These are phyloP conservation scores for Nigrospora oryzae DNA, from an alignment of 2,329 filamentous ascomycete genomes.

Conservation along the genomic window DNA sequence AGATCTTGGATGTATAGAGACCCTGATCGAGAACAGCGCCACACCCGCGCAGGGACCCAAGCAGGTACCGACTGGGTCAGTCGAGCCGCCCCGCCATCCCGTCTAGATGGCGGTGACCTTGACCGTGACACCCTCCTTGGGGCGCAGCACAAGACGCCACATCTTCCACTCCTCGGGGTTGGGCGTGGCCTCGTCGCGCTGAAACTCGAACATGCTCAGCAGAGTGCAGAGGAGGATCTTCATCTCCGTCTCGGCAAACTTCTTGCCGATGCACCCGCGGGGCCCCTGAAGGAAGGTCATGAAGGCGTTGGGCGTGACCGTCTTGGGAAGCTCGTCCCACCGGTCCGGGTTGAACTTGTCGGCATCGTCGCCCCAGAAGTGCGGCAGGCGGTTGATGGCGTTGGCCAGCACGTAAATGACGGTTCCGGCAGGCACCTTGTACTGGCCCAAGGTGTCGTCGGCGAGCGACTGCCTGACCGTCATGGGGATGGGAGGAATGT, in stretches of 20 bases:
- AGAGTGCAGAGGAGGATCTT: conserved; percentile 23
- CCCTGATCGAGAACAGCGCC: no score
- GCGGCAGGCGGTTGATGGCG: conserved; percentile 27
- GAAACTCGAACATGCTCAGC: conserved; percentile 22
- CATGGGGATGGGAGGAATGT: conserved; percentile 35
- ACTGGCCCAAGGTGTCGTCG: conserved; percentile 28
- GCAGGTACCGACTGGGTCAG: no score
- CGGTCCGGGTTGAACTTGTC: conserved; percentile 31
- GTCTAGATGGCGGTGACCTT: conserved; percentile 20
- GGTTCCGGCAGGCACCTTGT: conserved; percentile 30
- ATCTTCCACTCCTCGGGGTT: conserved; percentile 38
- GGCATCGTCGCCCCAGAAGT: conserved; percentile 30
- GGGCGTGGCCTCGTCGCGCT: conserved; percentile 21
- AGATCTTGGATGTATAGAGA: no score
- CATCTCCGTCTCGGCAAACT: conserved; percentile 22
- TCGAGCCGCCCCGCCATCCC: no score
- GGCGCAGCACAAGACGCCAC: conserved; percentile 34
- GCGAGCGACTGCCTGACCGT: conserved; percentile 31
- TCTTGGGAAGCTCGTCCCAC: conserved; percentile 27
- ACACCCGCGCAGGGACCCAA: no score
- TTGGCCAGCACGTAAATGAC: conserved; percentile 33
- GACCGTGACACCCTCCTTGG: conserved; percentile 31
- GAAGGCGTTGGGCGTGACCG: conserved; percentile 25
- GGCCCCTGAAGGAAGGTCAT: conserved; percentile 23
- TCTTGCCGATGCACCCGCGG: conserved; percentile 18